These are phyloP conservation scores for Calocybe gangraenosa DNA, from an alignment of 768 basidiomycete genomes.

Conservation along the genomic window DNA sequence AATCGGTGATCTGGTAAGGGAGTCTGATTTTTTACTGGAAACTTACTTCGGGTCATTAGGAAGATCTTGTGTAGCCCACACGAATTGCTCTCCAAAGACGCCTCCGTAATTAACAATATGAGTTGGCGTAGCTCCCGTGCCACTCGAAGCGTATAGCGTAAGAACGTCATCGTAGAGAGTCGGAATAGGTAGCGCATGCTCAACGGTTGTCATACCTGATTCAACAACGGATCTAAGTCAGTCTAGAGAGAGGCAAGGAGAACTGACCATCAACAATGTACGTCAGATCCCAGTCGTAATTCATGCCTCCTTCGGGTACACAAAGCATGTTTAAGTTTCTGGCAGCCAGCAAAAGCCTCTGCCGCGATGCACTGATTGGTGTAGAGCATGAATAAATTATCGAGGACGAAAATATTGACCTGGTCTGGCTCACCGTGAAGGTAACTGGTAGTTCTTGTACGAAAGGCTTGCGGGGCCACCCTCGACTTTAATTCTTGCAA, in stretches of 20 bases:
- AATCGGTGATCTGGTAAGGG: not conserved
- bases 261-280: conserved; percentile 68
- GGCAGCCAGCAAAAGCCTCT: conserved; percentile 59
- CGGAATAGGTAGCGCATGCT: conserved; percentile 66
- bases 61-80: conserved; percentile 64
- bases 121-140: conserved; percentile 70
- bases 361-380: conserved; percentile 54
- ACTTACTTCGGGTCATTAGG: conserved; percentile 65
- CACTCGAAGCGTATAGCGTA: conserved; percentile 59
- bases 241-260: not conserved
- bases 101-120: conserved; percentile 81
- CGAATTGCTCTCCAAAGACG: conserved; percentile 56
- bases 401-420: not conserved
- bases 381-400: not conserved
- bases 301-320: conserved; percentile 78
- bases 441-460: conserved; percentile 76
- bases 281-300: conserved; percentile 74
- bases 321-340: conserved; percentile 64
- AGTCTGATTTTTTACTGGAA: not conserved
- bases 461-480: conserved; percentile 68
- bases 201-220: conserved; percentile 72
- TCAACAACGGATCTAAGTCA: not conserved
- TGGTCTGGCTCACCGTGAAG: conserved; percentile 44
- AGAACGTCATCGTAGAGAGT: conserved; percentile 63
- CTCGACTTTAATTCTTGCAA: conserved; percentile 66